A percentile compares a stretch with the other conserved stretches of the same genome.
Evolutionary conservation across 495 filamentous ascomycete genomes (phyloP).

Genomic region (Penicillium lagena): DNA sequence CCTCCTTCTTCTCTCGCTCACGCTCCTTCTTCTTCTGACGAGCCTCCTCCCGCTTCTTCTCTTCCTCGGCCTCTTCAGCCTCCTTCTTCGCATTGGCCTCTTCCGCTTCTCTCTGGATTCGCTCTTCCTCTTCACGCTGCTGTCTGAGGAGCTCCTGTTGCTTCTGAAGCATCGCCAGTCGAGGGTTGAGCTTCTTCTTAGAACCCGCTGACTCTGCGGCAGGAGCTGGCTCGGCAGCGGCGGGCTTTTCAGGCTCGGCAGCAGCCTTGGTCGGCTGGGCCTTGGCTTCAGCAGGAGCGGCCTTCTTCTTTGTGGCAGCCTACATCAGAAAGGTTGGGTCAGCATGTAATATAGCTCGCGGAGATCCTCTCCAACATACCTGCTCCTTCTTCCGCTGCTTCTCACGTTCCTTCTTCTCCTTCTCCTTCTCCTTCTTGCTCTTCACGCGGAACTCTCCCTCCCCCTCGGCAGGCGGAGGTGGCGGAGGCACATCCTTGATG

Average conservation of each 20-base stretch:
- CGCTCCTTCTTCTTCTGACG: slow-evolving; percentile 84
- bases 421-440: slow-evolving; percentile 96
- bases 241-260: slow-evolving; percentile 36
- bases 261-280: slow-evolving; percentile 28
- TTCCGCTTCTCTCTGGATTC: slow-evolving; percentile 64
- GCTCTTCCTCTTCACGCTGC: slow-evolving; percentile 70
- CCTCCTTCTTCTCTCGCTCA: slow-evolving; percentile 92
- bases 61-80: slow-evolving; percentile 65
- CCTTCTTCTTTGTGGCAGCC: slow-evolving; percentile 58
- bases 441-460: slow-evolving; percentile 64
- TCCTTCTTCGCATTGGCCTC: slow-evolving; percentile 65
- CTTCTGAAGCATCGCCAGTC: slow-evolving; percentile 76
- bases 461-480: slow-evolving; percentile 41
- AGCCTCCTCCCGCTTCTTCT: slow-evolving; percentile 63
- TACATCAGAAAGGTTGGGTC: slow-evolving; percentile 20
- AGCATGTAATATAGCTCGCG: too few relatives aligned
- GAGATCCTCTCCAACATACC: slow-evolving; percentile 32
- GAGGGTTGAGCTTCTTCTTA: slow-evolving; percentile 84
- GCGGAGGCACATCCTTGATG: slow-evolving; percentile 37
- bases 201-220: slow-evolving; percentile 47
- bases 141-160: slow-evolving; percentile 79
- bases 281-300: slow-evolving; percentile 29
- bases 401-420: slow-evolving; percentile 87
- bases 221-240: slow-evolving; percentile 32
- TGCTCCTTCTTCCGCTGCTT: slow-evolving; percentile 92